Evolutionary conservation across 2,329 filamentous ascomycete species (phyloP), one percentile per base, ranked within the genome.

Genomic region (Neopestalotiopsis sp.): DNA sequence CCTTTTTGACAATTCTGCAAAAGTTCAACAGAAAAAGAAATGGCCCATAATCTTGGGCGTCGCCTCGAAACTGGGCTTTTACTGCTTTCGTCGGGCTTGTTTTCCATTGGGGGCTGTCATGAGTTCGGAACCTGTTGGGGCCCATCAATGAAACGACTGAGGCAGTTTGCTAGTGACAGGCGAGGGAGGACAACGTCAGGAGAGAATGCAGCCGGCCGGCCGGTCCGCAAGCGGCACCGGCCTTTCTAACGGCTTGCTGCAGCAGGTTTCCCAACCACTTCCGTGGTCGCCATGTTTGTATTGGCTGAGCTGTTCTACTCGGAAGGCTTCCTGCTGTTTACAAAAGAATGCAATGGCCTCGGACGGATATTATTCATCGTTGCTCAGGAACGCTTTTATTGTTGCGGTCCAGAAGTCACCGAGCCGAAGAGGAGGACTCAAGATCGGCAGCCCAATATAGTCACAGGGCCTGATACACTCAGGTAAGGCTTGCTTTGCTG

Each of bases 201-300:
- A 64, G n/a, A 24, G 40, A 10, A 45, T 52, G 61, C 40, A 64
- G 40, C 61, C 61, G 38, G 61, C 61, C 38, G 42, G 42, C 61
- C 38, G 42, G 42, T 64, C 59, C 59, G 59, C 59, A 30, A 61
- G 40, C 57, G 24, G 24, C 30, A 59, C 57, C n/a, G 57, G n/a
- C 57, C 30, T 28, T 28, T 59, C 57, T 3, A 65, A 49, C 63
- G 63, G 63, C 49, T 65, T 32, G 12, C 63, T 65, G 63, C 63
- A 65, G 12, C 45, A 32, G 13, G 42, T 20, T 65, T 49, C 42
- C 45, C 63, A 56, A 40, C 17, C 63, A 56, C 49, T 57, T 24
- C 63, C 24, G 45, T 20, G 63, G 45, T 24, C 45, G 13, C 12
- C 13, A 65, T 45, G 5, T 56, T 56, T 32, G 32, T n/a, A 65